phyloP scores from a whole-genome alignment of 1,139 yeast genomes.

The Yamadazyma blattariae region DNA sequence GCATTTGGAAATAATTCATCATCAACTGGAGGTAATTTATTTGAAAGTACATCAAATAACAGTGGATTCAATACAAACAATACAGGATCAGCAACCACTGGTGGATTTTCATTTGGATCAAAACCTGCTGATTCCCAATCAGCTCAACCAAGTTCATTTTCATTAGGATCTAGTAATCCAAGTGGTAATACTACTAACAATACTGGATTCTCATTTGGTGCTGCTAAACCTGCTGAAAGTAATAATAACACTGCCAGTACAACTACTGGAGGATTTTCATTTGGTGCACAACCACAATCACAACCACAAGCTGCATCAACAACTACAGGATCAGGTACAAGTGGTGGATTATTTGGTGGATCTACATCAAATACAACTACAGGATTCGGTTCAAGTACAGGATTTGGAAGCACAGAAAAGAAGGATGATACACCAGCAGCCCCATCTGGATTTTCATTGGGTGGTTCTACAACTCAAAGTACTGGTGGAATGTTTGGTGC shows the following conservation, averaged over 20 bases:
- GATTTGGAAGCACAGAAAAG: no score
- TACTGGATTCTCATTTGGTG: slow-evolving; percentile 4
- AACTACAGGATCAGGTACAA: slow-evolving; percentile 10
- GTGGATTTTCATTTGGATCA: slow-evolving; percentile 5
- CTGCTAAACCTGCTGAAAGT: slow-evolving; percentile 2
- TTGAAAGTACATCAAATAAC: slow-evolving; percentile 2
- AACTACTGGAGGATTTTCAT: not conserved
- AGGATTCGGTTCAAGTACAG: no score
- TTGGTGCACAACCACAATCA: slow-evolving; percentile 5
- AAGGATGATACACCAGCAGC: not conserved
- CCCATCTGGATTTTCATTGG: slow-evolving; percentile 4
- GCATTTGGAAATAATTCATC: slow-evolving; percentile 1
- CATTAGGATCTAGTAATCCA: slow-evolving; percentile 11
- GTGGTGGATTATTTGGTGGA: slow-evolving; percentile 13
- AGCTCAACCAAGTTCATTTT: slow-evolving; percentile 11
- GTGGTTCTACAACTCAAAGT: not conserved
- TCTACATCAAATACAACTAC: slow-evolving; percentile 13
- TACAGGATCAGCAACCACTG: not conserved
- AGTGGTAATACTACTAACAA: not conserved
- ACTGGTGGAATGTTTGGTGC: slow-evolving; percentile 21
- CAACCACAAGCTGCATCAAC: not conserved
- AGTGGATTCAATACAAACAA: not conserved
- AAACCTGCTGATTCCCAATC: not conserved
- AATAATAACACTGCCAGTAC: no score
- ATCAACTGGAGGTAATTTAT: slow-evolving; percentile 8